Evolutionary conservation across 2,329 filamentous ascomycete genomes (phyloP), one percentile per base, ranked within the genome.

Genomic region (Cladophialophora carrionii): DNA sequence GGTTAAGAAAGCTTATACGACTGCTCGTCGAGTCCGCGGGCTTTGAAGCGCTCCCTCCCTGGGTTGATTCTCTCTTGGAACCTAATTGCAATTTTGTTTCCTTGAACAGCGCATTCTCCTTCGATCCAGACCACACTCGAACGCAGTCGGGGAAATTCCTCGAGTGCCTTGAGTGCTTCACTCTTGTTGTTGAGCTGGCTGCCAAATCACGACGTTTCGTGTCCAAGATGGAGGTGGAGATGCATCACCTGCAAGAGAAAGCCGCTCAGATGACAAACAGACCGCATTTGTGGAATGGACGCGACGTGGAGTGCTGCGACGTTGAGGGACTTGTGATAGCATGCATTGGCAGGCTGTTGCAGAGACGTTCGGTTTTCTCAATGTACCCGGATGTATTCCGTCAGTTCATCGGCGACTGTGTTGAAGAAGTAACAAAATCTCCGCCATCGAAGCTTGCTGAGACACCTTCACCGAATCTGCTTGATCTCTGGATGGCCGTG

Each of bases 1-100:
- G 64, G 37, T 46, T 72, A 24, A 69, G 69, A 69, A 68, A 57
- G 26, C 53, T 71, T 22, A 22, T 64, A 17, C 59, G 62, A 14
- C 26, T 55, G 6, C 56, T 70, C 14, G 10, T 66, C 5, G 46
- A 59, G 20, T n/a, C 4, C 2, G 17, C 56, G 29, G 57, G 52
- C 20, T 22, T 41, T 14, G 29, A 58, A 34, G 34, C 9, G 10
- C 24, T 62, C 9, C 41, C 32, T 8, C 1, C 37, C 24, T 34
- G 51, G 9, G 12, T 63, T 6, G 57, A 66, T 8, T 6, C 52
- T 10, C 34, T 64, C 14, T 31, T 66, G 6, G 24, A 48, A 4
- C 9, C 62, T 29, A 7, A 29, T 7, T 53, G 56, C 34, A 43
- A 57, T 8, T 65, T 67, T 34, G 41, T 68, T 20, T 64, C 67